phyloP scores from a whole-genome alignment of 2,329 filamentous ascomycete genomes.

The Nemania sp. region DNA sequence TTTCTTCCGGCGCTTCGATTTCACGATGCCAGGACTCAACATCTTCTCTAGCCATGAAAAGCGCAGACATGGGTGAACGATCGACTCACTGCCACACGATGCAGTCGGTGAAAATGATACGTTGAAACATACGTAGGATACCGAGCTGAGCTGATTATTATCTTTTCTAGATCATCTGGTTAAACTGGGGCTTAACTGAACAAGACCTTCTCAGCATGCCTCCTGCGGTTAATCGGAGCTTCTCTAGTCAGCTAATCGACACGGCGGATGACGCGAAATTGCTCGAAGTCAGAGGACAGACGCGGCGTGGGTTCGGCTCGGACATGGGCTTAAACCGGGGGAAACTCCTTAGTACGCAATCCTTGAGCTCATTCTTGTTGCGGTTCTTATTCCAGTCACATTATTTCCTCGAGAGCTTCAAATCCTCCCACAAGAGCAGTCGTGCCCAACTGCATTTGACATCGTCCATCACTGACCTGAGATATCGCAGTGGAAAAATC shows the following conservation, averaged over 20 bases:
- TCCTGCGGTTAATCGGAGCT: conserved; percentile 52
- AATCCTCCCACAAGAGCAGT: not conserved
- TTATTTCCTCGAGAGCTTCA: not conserved
- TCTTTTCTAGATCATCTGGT: conserved; percentile 33
- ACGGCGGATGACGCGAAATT: conserved; percentile 19
- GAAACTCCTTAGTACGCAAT: conserved; percentile 46
- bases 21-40: no score
- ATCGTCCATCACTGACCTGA: not conserved
- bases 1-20: not conserved
- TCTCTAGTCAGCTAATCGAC: conserved; percentile 47
- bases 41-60: no score
- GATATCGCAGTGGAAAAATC: conserved; percentile 45
- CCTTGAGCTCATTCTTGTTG: no score
- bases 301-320: conserved; percentile 48
- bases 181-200: conserved; percentile 59
- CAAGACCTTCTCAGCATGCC: conserved; percentile 55
- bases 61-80: no score
- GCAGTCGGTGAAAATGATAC: no score
- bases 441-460: no score
- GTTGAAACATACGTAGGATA: not conserved
- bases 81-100: no score
- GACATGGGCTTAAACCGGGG: conserved; percentile 52
- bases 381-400: not conserved
- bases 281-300: conserved; percentile 16
- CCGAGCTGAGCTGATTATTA: not conserved